These are phyloP conservation scores for Brassica rapa DNA, from an alignment of 345 rosid genomes.

Conservation along the genomic window DNA sequence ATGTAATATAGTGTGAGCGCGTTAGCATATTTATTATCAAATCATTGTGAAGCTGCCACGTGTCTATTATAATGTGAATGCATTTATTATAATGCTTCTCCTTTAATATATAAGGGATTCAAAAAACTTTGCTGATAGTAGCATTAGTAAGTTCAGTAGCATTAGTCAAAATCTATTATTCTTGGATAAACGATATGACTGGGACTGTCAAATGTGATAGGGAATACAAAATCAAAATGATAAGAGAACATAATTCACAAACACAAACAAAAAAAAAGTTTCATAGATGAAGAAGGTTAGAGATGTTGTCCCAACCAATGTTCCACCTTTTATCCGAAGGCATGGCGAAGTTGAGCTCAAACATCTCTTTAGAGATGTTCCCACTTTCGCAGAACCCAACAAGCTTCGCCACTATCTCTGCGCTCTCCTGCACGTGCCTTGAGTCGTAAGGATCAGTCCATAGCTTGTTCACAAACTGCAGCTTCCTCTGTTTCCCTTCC, in stretches of 20 bases:
- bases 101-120: too few species aligned
- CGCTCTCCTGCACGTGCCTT: conserved; percentile 86
- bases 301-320: conserved; percentile 89
- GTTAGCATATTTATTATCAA: too few species aligned
- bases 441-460: conserved; percentile 95
- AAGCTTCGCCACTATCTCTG: conserved; percentile 91
- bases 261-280: neutral
- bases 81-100: too few species aligned
- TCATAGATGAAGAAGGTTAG: conserved; percentile 79
- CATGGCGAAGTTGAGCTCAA: conserved; percentile 89
- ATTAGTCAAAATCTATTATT: neutral
- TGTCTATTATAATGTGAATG: too few species aligned
- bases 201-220: neutral
- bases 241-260: neutral
- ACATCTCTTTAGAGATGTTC: conserved; percentile 95
- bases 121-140: too few species aligned
- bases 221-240: neutral
- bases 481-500: conserved; percentile 95
- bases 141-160: neutral
- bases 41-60: too few species aligned
- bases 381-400: conserved; percentile 91
- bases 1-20: neutral
- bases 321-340: conserved; percentile 91
- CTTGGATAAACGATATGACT: neutral
- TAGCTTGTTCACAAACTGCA: conserved; percentile 87